Base-by-base conservation (phyloP, 495 filamentous ascomycete genomes). In the Pyronema domesticum region DNA sequence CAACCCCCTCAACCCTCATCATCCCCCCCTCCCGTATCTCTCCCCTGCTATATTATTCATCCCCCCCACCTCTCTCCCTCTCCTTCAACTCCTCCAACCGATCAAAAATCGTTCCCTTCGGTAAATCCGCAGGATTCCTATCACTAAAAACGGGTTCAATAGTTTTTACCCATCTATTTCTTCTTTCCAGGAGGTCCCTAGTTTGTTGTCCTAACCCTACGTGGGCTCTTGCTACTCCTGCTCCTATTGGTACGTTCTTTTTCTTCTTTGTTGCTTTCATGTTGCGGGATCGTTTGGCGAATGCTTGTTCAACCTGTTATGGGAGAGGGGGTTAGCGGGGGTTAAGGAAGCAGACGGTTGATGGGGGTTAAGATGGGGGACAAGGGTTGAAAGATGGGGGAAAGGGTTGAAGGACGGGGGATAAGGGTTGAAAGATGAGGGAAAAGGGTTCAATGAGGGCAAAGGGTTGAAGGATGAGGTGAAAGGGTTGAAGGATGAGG, bases 201-300 rank as follows among this genome's bases (percentile, higher is more conserved):
- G 89, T 88, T 34, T 83, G 75, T 65, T 99, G 93, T 35, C 91
- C 93, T 54, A 99, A 91, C 19, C 85, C 85, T 3, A 89, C 83
- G 19, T 85, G 76, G 9, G 77, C 79, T 13, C 72, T 69, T 2
- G 68, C 75, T 1, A 68, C 71, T n/a, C 71, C 49, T 74, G 36
- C 47, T 8, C 47, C 47, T 23, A 35, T 50, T 11, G 47, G 47
- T 23, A 50, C 19, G 30, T 66, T 63, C 47, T 89, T 89, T n/a
- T 80, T 76, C 70, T 95, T 94, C 71, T 95, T 96, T 48, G 79
- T 86, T 56, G 69, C 70, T 87, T 94, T 63, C 70, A 95, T 80
- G 5, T 85, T 94, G 33, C 91, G 82, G 14, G 86, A 94, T 40
- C 91, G 83, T 73, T 96, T 96, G 39, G 93, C 80, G 62, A 95